Evolutionary conservation across 106 monocot genomes (phyloP).

Genomic region (Chionographis japonica): DNA sequence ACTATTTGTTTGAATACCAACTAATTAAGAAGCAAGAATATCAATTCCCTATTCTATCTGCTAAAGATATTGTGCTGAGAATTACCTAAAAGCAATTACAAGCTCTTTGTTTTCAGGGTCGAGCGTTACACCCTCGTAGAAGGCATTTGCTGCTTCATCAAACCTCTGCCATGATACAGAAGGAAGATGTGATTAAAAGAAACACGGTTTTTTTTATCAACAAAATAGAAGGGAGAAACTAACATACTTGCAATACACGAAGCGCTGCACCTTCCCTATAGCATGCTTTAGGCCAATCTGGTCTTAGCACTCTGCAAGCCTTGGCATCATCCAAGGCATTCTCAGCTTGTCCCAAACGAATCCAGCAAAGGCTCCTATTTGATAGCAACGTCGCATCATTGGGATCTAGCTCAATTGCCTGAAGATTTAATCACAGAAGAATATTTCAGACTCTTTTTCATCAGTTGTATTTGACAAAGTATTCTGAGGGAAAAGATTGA

Average conservation of each 20-base stretch:
- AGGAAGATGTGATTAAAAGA: not conserved
- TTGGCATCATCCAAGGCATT: slow-evolving; percentile 73
- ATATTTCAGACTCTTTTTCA: not conserved
- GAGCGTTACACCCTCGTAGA: slow-evolving; percentile 85
- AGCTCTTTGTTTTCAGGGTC: slow-evolving; percentile 92
- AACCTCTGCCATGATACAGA: slow-evolving; percentile 45
- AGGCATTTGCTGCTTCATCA: slow-evolving; percentile 93
- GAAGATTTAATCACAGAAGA: slow-evolving; percentile 1
- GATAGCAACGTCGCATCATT: slow-evolving; percentile 69
- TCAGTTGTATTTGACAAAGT: no score
- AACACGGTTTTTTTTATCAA: not conserved
- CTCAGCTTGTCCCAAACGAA: slow-evolving; percentile 72
- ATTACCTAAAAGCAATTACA: slow-evolving; percentile 81
- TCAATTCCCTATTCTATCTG: not conserved
- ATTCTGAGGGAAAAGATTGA: no score
- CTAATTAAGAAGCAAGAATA: no score
- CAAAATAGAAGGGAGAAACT: not conserved
- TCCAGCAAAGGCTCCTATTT: slow-evolving; percentile 86
- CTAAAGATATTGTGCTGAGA: not conserved
- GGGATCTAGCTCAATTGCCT: slow-evolving; percentile 91
- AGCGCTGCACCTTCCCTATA: slow-evolving; percentile 91
- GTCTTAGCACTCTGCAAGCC: slow-evolving; percentile 64
- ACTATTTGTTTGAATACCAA: no score
- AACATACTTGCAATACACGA: slow-evolving; percentile 59
- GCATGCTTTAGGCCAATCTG: slow-evolving; percentile 85